Evolutionary conservation across 2,329 filamentous ascomycete species (phyloP), one percentile per base, ranked within the genome.

Genomic region (Alternaria triticimaculans): DNA sequence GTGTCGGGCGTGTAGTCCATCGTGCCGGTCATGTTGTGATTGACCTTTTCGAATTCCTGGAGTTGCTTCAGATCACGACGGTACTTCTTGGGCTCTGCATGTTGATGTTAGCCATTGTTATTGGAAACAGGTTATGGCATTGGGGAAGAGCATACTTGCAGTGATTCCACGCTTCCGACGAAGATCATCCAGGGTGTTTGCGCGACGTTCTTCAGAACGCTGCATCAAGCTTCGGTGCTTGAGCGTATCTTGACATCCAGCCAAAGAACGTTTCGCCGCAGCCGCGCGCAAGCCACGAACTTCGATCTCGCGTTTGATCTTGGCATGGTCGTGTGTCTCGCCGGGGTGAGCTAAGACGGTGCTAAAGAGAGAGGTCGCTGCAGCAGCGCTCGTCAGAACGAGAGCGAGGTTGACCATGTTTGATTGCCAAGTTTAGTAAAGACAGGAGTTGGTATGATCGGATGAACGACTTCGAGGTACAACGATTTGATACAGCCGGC

Each of bases 321-420:
- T 68, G 41, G 66, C 60, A 58, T 69, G 66, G 30, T 78, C 73
- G 51, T 79, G 76, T 50, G 75, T 72, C 63, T 80, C 77, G 33
- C 77, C 77, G 25, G 77, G 77, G 41, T 80, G 77, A 33, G 76
- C 76, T 37, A 64, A 18, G 14, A 64, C 66, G 30, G 66, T 50
- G 46, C 62, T 41, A 5, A 72, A 54, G 37, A 74, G 64, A 15
- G 67, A 69, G 49, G 71, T 62, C 14, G 62, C 66, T 18, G 63
- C 65, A 33, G 70, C 53, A 15, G 71, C 71, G 50, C 60, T 56
- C 48, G 66, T 64, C 49, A 72, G 50, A 0, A 33, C 30, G 18
- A 3, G 2, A 11, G 49, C 26, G 12, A 51, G 8, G 12, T 51
- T 51, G 18, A 33, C 49, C 49, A 51, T 33, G 1, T 33, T 51